Percentiles rank a stretch among this genome's conserved stretches.
Conservation (phyloP, 164 flowering plant species). For the Nymphaea colorata region DNA sequence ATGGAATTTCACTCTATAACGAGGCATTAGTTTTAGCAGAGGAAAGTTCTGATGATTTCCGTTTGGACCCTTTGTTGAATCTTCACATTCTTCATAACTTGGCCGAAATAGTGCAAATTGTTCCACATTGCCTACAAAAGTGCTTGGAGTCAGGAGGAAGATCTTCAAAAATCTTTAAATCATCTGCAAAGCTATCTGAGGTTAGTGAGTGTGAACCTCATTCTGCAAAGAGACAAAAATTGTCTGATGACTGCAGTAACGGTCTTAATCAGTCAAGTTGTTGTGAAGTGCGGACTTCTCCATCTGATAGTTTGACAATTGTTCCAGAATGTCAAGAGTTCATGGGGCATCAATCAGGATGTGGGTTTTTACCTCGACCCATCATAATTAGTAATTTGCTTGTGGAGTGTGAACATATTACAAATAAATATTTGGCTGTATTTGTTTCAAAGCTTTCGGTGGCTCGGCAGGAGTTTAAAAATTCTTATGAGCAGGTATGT, state of each 20-base stretch:
- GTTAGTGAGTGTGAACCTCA: conserved; percentile 13
- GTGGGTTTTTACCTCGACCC: conserved; percentile 9
- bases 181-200: conserved; percentile 8
- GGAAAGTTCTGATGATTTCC: conserved; percentile 70
- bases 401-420: conserved; percentile 43
- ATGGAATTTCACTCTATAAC: conserved; percentile 54
- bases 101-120: conserved; percentile 45
- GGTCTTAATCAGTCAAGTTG: conserved; percentile 7
- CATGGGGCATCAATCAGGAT: conserved; percentile 9
- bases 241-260: conserved; percentile 11
- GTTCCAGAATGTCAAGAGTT: conserved; percentile 7
- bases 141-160: conserved; percentile 8
- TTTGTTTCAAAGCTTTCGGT: conserved; percentile 53
- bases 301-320: conserved; percentile 1
- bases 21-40: conserved; percentile 58
- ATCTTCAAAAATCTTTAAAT: conserved; percentile 13
- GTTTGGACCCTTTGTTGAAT: conserved; percentile 75
- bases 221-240: conserved; percentile 24
- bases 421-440: conserved; percentile 51
- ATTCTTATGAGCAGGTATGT: conserved; percentile 53
- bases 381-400: conserved; percentile 20
- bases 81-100: conserved; percentile 83
- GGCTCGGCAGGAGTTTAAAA: conserved; percentile 69
- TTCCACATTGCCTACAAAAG: conserved; percentile 9
- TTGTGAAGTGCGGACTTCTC: background rate